Conservation (phyloP, 2,329 filamentous ascomycete species). For the Grosmannia serpens region DNA sequence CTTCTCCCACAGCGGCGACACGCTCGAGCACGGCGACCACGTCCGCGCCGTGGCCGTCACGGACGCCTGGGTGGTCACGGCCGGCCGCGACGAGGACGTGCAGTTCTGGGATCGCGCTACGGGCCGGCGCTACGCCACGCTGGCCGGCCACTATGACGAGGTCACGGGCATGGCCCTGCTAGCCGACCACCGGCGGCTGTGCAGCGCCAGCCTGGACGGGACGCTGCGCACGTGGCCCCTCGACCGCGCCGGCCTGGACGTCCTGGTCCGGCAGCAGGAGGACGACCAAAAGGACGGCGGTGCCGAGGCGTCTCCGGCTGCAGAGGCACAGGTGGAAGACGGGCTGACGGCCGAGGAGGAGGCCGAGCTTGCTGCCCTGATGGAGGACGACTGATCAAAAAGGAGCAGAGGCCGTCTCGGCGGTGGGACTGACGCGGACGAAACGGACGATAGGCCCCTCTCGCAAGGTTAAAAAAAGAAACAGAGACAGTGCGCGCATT, state of each 20-base stretch:
- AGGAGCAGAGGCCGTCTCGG: background rate
- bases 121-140: constrained; percentile 60
- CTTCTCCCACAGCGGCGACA: constrained; percentile 49
- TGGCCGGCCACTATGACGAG: constrained; percentile 85
- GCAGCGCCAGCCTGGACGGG: constrained; percentile 81
- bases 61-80: constrained; percentile 72
- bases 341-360: constrained; percentile 80
- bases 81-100: constrained; percentile 82
- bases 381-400: constrained; percentile 48
- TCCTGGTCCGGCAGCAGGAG: constrained; percentile 32
- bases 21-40: constrained; percentile 74
- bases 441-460: too few relatives aligned
- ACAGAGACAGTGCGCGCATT: too few relatives aligned
- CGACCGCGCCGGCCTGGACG: constrained; percentile 44
- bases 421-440: too few relatives aligned
- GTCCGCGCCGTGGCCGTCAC: constrained; percentile 71
- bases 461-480: too few relatives aligned
- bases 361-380: constrained; percentile 75
- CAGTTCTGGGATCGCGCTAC: constrained; percentile 74
- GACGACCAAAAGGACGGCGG: constrained; percentile 45
- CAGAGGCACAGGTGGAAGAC: constrained; percentile 25
- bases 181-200: constrained; percentile 40
- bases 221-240: constrained; percentile 81
- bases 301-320: constrained; percentile 40
- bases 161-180: constrained; percentile 69